Percentiles rank a stretch among this genome's conserved stretches.
Conservation (phyloP, 192 early-diverging fungal genomes). For the Gamsiella multidivaricata region DNA sequence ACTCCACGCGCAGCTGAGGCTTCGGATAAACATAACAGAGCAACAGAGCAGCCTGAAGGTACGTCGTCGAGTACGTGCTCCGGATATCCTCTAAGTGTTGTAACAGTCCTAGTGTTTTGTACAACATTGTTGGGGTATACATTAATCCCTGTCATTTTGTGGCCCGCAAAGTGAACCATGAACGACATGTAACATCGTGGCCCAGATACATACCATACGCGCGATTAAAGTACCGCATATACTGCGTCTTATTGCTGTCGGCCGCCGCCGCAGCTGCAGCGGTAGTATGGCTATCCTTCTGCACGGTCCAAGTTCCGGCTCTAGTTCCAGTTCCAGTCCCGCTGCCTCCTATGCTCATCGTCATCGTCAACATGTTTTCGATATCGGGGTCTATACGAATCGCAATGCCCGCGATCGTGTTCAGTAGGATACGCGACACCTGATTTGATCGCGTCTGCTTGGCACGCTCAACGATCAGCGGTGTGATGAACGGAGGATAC, state of each 20-base stretch:
- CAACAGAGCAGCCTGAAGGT: conserved; percentile 31
- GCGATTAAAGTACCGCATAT: conserved; percentile 47
- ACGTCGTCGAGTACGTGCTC: conserved; percentile 32
- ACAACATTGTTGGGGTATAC: not conserved
- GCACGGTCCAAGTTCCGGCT: no score
- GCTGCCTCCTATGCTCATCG: no score
- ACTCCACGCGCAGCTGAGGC: conserved; percentile 33
- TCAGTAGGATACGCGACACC: conserved; percentile 38
- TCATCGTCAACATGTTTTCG: conserved; percentile 26
- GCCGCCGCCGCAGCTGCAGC: no score
- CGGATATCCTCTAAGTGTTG: conserved; percentile 41
- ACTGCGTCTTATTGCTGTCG: conserved; percentile 23
- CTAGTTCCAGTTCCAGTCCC: no score
- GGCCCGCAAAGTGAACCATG: not conserved
- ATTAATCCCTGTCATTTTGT: not conserved
- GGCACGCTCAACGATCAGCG: conserved; percentile 37
- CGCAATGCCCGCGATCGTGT: conserved; percentile 39
- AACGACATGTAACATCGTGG: not conserved
- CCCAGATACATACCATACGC: conserved; percentile 26
- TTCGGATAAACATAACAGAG: conserved; percentile 51
- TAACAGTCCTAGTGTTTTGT: conserved; percentile 43
- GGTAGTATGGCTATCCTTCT: not conserved
- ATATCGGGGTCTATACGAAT: conserved; percentile 46
- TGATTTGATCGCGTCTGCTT: conserved; percentile 36
- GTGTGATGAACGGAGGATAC: conserved; percentile 44